Evolutionary conservation across 2,329 filamentous ascomycete genomes (phyloP), one percentile per base, ranked within the genome.

Genomic region (Fusarium sp.): DNA sequence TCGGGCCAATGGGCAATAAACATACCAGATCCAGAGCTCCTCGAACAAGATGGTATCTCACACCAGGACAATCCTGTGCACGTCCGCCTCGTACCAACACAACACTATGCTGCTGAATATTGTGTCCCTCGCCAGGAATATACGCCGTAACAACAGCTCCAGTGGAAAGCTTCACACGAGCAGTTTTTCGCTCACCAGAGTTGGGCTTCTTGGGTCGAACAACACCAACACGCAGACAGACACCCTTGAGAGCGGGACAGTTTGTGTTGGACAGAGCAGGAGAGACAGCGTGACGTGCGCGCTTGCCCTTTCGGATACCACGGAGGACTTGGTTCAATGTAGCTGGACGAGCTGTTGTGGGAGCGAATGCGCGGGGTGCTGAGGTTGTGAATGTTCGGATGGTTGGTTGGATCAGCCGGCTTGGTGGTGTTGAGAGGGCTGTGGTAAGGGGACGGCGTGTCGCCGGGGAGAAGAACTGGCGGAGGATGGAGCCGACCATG

Each of bases 131-230:
- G 58, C 96, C 96, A 38, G 95, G 94, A 79, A 99, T 98, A 85
- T 98, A 98, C 31, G 93, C 94, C 66, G 94, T 97, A 71, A 99
- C 87, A 66, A 97, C 89, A 80, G 91, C 94, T 61, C 96, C 96
- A 72, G 90, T 95, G 67, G 93, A 96, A 80, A 99, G 86, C 76
- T 95, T 88, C 25, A 99, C 92, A 86, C 95, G 94, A 6, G 95
- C 95, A 64, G 94, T 96, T 87, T 99, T 99, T 72, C 96, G 88
- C 87, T 98, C 94, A 62, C 95, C 96, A 33, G 96, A 99, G 83
- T 99, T 99, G 74, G 96, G 96, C 85, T 99, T 99, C 91, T 99
- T 99, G 63, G 96, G 96, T 79, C 96, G 94, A 77, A 93, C 94
- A 77, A 95, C 93, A 79, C 94, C 94, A 68, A 98, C 96, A 81